Evolutionary conservation across 2,329 filamentous ascomycete genomes (phyloP).

Genomic region (Beauveria varroae): DNA sequence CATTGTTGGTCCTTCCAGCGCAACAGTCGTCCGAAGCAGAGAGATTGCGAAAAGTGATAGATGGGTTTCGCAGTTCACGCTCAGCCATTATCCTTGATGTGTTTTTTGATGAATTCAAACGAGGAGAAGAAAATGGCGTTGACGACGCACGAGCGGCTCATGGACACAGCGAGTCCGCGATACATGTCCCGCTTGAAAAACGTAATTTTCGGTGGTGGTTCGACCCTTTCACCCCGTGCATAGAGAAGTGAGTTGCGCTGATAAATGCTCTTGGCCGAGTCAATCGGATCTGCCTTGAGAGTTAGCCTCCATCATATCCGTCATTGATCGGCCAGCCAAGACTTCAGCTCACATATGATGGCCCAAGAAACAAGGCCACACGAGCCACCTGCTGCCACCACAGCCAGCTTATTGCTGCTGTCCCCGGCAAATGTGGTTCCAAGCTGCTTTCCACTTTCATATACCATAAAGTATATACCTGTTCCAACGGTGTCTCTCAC

Average conservation of each 20-base stretch:
- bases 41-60: neutral
- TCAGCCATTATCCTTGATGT: constrained; percentile 42
- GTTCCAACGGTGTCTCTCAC: constrained; percentile 80
- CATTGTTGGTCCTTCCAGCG: neutral
- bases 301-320: constrained; percentile 8
- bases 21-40: neutral
- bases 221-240: constrained; percentile 55
- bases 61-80: neutral
- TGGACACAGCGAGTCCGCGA: constrained; percentile 73
- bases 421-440: constrained; percentile 67
- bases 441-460: constrained; percentile 78
- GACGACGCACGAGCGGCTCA: constrained; percentile 72
- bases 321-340: neutral
- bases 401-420: constrained; percentile 71
- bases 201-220: constrained; percentile 63
- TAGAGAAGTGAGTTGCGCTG: constrained; percentile 72
- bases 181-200: constrained; percentile 77
- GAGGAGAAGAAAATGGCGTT: constrained; percentile 88
- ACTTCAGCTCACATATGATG: constrained; percentile 53
- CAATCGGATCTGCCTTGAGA: constrained; percentile 51
- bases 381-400: constrained; percentile 69
- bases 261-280: constrained; percentile 79
- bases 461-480: constrained; percentile 81
- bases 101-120: constrained; percentile 76
- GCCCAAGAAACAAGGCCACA: constrained; percentile 83